A percentile compares a stretch with the other conserved stretches of the same genome.
Evolutionary conservation across 768 basidiomycete genomes (phyloP).

Genomic region (Mycena albidolilacea): DNA sequence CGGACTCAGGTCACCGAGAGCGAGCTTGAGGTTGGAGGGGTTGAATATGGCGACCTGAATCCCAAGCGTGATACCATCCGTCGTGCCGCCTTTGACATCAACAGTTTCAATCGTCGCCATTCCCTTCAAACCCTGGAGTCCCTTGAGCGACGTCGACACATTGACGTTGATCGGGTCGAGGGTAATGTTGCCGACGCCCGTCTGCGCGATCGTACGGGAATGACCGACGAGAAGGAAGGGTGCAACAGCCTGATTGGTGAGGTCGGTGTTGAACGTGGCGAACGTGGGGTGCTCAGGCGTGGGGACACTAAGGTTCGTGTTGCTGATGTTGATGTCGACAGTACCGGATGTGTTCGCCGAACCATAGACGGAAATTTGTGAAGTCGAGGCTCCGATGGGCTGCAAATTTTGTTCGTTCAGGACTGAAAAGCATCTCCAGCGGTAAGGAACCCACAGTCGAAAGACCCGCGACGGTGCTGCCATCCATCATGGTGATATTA

Average conservation of each 20-base stretch:
- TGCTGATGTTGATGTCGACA: constrained; percentile 73
- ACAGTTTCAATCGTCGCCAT: constrained; percentile 69
- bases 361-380: constrained; percentile 67
- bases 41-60: constrained; percentile 77
- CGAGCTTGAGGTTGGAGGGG: constrained; percentile 75
- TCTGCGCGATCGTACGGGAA: constrained; percentile 72
- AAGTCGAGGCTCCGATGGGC: constrained; percentile 77
- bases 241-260: constrained; percentile 64
- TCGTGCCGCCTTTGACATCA: constrained; percentile 77
- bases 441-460: constrained; percentile 61
- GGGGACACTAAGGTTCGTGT: constrained; percentile 67
- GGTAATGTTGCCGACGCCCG: constrained; percentile 76
- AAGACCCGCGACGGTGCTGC: constrained; percentile 68
- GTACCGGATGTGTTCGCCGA: constrained; percentile 71
- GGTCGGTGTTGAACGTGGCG: constrained; percentile 66
- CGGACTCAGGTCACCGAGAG: constrained; percentile 75
- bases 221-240: constrained; percentile 73
- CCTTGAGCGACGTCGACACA: constrained; percentile 72
- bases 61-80: constrained; percentile 68
- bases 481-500: constrained; percentile 66
- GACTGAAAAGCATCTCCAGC: background rate
- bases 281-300: constrained; percentile 65
- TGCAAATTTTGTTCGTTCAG: constrained; percentile 41
- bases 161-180: constrained; percentile 81
- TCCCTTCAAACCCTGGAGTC: constrained; percentile 73